A percentile compares a stretch with the other conserved stretches of the same genome.
These are phyloP conservation scores for Pelargonium fulgidum DNA, from an alignment of 441 rosid species.

Conservation along the genomic window DNA sequence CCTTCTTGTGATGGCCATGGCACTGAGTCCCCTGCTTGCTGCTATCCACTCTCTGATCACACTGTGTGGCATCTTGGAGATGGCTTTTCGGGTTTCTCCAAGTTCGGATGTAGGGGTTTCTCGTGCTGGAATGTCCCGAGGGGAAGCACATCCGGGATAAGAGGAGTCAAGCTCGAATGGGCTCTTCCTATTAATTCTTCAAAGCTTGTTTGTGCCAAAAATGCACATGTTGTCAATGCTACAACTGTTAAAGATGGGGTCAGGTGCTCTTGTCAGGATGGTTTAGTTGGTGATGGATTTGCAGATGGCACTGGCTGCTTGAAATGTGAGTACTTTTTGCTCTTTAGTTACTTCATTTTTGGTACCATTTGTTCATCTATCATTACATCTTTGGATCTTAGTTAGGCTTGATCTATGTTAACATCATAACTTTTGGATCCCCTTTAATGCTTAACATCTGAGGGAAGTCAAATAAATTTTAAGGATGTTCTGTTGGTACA, in stretches of 20 bases:
- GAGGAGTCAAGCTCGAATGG: constrained; percentile 85
- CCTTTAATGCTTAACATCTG: too few relatives aligned
- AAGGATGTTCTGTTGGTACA: too few relatives aligned
- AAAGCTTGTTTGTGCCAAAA: constrained; percentile 33
- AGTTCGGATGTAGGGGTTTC: constrained; percentile 78
- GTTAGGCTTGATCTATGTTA: too few relatives aligned
- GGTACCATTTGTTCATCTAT: too few relatives aligned
- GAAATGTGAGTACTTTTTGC: constrained; percentile 38
- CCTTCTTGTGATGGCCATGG: constrained; percentile 53
- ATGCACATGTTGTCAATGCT: constrained; percentile 54
- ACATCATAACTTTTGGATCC: too few relatives aligned
- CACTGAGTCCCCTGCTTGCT: constrained; percentile 56
- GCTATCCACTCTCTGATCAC: constrained; percentile 74
- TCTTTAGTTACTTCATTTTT: neutral
- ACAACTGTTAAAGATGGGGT: constrained; percentile 49
- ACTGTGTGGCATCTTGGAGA: constrained; percentile 54
- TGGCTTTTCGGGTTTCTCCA: constrained; percentile 56
- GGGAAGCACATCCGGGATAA: constrained; percentile 48
- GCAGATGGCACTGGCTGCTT: constrained; percentile 59
- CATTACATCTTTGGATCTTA: too few relatives aligned
- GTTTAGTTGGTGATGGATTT: constrained; percentile 64
- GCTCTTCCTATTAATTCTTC: constrained; percentile 56
- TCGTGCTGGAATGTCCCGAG: constrained; percentile 66
- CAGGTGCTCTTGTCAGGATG: constrained; percentile 63
- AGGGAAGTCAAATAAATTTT: too few relatives aligned